phyloP scores from a whole-genome alignment of 2,329 filamentous ascomycete genomes.

The Penicillium rolfsii region DNA sequence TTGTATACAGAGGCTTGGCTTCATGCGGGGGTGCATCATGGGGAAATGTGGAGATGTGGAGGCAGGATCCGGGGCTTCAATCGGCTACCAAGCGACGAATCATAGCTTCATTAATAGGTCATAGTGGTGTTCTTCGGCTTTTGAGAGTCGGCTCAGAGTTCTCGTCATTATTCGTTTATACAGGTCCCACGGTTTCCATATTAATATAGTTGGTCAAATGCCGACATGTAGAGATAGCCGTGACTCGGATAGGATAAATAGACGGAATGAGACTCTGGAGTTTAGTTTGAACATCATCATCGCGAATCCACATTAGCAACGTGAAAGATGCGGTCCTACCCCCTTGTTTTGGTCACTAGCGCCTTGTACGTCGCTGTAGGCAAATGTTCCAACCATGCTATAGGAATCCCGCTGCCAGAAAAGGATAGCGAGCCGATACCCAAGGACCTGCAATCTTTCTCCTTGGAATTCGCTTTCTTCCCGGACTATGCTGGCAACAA shows the following conservation, averaged over 20 bases:
- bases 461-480: slow-evolving; percentile 23
- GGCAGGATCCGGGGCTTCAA: background rate
- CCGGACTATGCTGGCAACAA: slow-evolving; percentile 22
- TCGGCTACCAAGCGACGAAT: background rate
- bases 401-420: background rate
- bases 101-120: background rate
- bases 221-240: background rate
- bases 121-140: background rate
- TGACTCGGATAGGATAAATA: background rate
- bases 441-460: slow-evolving; percentile 18
- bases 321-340: background rate
- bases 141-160: background rate
- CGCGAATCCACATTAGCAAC: background rate
- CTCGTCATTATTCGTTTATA: background rate
- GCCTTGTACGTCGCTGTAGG: background rate
- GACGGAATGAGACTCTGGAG: no score
- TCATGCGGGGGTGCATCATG: background rate
- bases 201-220: background rate
- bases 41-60: background rate
- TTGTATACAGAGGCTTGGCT: background rate
- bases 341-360: background rate
- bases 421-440: background rate
- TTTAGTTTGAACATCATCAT: background rate
- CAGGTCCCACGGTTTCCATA: no score
- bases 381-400: background rate